Evolutionary conservation across 1,139 yeast genomes (phyloP).

Genomic region (Blastobotrys aristatus): DNA sequence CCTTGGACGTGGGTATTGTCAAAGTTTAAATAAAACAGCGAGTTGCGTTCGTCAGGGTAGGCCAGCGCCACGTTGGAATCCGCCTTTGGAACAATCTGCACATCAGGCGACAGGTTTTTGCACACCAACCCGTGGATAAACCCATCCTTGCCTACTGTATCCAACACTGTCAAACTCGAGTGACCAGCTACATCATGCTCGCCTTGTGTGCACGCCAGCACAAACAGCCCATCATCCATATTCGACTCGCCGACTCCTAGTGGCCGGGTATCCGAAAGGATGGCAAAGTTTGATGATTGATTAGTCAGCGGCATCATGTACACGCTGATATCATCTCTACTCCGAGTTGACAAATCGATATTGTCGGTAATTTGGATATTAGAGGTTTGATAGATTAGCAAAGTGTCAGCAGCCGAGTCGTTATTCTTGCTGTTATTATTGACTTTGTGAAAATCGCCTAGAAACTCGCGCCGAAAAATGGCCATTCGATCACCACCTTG

Average conservation of each 20-base stretch:
- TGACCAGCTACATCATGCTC: not conserved
- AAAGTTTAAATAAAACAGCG: conserved; percentile 46
- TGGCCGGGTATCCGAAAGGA: not conserved
- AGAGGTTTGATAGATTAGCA: not conserved
- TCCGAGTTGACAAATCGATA: not conserved
- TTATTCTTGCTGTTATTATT: not conserved
- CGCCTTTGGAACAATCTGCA: conserved; percentile 28
- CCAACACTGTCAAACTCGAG: not conserved
- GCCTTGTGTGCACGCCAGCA: not conserved
- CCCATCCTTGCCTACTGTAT: not conserved
- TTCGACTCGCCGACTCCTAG: not conserved
- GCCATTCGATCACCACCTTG: not conserved
- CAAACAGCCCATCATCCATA: not conserved
- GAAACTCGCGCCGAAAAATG: not conserved
- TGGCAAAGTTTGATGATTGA: not conserved
- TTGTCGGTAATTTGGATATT: not conserved
- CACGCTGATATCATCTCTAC: not conserved
- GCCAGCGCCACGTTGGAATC: conserved; percentile 32
- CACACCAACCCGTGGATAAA: conserved; percentile 5
- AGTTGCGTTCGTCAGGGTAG: conserved; percentile 33
- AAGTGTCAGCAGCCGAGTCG: not conserved
- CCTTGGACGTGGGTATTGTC: not conserved
- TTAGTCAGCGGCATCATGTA: conserved; percentile 1
- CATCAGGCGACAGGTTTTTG: conserved; percentile 14
- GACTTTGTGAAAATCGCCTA: not conserved